Percentiles rank a stretch among this genome's conserved stretches.
These are phyloP conservation scores for Candida mesenterica DNA, from an alignment of 1,139 yeast genomes.

Conservation along the genomic window DNA sequence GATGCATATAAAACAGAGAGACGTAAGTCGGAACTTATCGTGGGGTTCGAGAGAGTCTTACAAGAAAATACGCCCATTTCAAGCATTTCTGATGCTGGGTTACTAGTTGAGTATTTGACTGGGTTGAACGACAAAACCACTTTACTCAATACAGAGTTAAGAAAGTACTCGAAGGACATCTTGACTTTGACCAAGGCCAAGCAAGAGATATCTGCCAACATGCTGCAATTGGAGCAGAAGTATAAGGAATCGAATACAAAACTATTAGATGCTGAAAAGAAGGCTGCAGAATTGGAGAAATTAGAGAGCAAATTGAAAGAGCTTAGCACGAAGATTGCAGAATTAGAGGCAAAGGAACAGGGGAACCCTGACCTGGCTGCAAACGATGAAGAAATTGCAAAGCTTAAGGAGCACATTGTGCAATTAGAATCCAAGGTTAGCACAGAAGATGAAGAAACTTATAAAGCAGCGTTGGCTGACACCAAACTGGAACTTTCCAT, in stretches of 20 bases:
- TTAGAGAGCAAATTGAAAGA: conserved; percentile 9
- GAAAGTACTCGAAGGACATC: conserved; percentile 21
- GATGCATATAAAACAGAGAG: conserved; percentile 86
- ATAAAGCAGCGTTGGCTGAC: not conserved
- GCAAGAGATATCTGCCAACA: conserved; percentile 11
- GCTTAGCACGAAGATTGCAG: conserved; percentile 1
- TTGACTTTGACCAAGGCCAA: conserved; percentile 14
- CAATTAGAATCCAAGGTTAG: not conserved
- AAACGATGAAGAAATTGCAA: not conserved
- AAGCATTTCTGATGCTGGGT: conserved; percentile 67
- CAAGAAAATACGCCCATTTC: conserved; percentile 81
- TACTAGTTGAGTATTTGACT: conserved; percentile 66
- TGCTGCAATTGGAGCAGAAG: conserved; percentile 10
- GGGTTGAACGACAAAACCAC: conserved; percentile 62
- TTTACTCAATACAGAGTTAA: conserved; percentile 54
- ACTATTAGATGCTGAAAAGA: conserved; percentile 15
- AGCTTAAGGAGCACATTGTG: not conserved
- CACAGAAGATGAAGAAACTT: not conserved
- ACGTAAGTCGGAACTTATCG: conserved; percentile 61
- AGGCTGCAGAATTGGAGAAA: conserved; percentile 13
- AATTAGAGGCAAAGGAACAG: conserved; percentile 1
- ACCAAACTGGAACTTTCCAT: not conserved
- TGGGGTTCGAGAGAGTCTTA: conserved; percentile 65
- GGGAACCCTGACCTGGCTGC: too few relatives aligned
- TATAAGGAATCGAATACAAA: conserved; percentile 4